Evolutionary conservation across 176 grass and related monocot genomes (phyloP).

Genomic region (Guadua angustifolia): DNA sequence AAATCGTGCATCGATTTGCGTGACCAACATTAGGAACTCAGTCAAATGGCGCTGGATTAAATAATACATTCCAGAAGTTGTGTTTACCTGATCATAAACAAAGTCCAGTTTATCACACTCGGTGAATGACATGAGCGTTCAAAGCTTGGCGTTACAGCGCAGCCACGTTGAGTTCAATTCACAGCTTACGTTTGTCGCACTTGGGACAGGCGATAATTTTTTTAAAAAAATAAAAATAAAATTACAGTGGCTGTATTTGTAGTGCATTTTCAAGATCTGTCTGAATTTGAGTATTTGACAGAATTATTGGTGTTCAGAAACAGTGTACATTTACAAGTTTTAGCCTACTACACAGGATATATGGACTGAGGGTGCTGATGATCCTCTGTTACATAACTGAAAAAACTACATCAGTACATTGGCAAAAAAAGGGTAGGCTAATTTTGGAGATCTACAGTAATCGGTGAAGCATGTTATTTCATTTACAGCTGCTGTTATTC

Average conservation of each 20-base stretch:
- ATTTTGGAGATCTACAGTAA: constrained; percentile 40
- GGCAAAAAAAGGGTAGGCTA: constrained; percentile 22
- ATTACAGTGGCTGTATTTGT: background rate
- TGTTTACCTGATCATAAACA: background rate
- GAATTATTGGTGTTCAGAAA: constrained; percentile 26
- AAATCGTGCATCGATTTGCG: background rate
- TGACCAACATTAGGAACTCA: background rate
- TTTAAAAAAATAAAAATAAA: background rate
- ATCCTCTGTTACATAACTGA: constrained; percentile 24
- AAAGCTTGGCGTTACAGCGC: background rate
- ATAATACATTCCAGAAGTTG: background rate
- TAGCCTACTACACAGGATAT: constrained; percentile 21
- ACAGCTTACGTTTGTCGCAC: background rate
- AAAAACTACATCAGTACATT: constrained; percentile 42
- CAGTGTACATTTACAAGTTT: constrained; percentile 43
- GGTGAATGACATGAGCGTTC: background rate
- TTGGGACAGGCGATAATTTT: background rate
- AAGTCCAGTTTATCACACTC: background rate
- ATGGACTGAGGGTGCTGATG: background rate
- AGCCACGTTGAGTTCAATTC: background rate
- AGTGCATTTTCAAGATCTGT: constrained; percentile 33
- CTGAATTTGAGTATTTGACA: constrained; percentile 38
- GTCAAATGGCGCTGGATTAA: background rate
- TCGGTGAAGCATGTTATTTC: constrained; percentile 27
- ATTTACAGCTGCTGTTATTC: constrained; percentile 47